Evolutionary conservation across 805 yeast genomes (phyloP), one percentile per base, ranked within the genome.

Genomic region (Metschnikowia orientalis): DNA sequence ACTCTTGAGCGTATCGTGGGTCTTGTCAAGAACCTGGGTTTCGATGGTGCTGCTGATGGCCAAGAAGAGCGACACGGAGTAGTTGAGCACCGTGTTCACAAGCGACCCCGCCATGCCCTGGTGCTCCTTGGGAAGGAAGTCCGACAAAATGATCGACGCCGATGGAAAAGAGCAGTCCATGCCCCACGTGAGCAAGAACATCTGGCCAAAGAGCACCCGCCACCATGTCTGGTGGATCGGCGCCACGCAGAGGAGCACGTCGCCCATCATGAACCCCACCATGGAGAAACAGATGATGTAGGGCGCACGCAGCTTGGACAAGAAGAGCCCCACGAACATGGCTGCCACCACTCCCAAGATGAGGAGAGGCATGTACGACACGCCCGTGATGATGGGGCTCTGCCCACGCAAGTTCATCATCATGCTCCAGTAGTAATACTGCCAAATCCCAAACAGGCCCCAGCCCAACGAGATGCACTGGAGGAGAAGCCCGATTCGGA

Each of bases 91-190:
- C 0, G 92, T 81, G 13, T 79, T 69, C 4, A 81, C 79, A 30
- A 83, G 59, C 0, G 87, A 79, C 0, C 87, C 88, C 1, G 88
- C 89, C 70, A 80, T 74, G 6, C 90, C 92, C 56, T 83, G 92
- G 44, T 78, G 75, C 37, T 70, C 63, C 29, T 63, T 54, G 0
- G 89, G 88, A 22, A 82, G 59, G 28, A 60, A 61, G 39, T 77
- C 77, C 6, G 81, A 71, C 25, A 82, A 53, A 9, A 79, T 68
- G 30, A 82, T 65, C 0, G 87, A 74, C 0, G 83, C 78, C 1
- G 89, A 79, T 0, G 92, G 90, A 54, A 81, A 83, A 17, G 84
- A 76, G 53, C 79, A 60, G 52, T 83, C 90, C 88, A 83, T 81
- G 2, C 87, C 94, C 66, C 78, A 79, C 9, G 79, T 71, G 4